phyloP scores from a whole-genome alignment of 768 basidiomycete species.

The Rhodotorula paludigena region DNA sequence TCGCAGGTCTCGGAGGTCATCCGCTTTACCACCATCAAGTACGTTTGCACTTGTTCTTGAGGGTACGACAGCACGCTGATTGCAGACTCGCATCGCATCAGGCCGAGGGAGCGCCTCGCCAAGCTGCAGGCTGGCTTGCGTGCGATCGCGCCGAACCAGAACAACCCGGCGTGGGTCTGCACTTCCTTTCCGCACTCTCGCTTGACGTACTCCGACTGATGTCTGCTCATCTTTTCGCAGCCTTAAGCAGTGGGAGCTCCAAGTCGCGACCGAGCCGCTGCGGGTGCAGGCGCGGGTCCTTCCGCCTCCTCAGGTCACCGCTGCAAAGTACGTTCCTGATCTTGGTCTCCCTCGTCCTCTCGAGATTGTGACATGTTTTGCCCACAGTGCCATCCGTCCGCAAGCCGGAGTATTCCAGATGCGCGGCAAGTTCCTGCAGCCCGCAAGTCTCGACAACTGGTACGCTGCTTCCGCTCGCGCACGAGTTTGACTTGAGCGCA shows the following conservation, averaged over 20 bases:
- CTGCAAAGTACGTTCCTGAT: not conserved
- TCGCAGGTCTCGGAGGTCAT: not conserved
- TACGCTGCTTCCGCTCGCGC: not conserved
- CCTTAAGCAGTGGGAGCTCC: constrained; percentile 5
- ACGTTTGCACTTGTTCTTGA: not conserved
- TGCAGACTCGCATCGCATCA: not conserved
- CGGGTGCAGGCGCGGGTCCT: constrained; percentile 6
- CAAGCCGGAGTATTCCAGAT: constrained; percentile 1
- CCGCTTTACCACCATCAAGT: constrained; percentile 5
- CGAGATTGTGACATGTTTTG: no score
- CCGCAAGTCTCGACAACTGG: not conserved
- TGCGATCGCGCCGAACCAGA: constrained; percentile 5
- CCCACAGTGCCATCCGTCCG: not conserved
- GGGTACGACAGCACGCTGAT: not conserved
- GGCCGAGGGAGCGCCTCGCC: constrained; percentile 6
- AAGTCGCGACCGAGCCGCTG: not conserved
- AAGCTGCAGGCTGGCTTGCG: not conserved
- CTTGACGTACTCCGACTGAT: no score
- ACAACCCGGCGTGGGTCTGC: not conserved
- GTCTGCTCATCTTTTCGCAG: not conserved
- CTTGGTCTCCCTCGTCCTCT: no score
- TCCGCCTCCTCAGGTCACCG: not conserved
- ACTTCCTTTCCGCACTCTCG: not conserved
- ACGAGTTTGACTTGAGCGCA: no score
- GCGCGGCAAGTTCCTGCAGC: not conserved